Percentiles rank a stretch among this genome's conserved stretches.
phyloP scores from a whole-genome alignment of 2,329 filamentous ascomycete genomes.

The Cladorrhinum sp. region DNA sequence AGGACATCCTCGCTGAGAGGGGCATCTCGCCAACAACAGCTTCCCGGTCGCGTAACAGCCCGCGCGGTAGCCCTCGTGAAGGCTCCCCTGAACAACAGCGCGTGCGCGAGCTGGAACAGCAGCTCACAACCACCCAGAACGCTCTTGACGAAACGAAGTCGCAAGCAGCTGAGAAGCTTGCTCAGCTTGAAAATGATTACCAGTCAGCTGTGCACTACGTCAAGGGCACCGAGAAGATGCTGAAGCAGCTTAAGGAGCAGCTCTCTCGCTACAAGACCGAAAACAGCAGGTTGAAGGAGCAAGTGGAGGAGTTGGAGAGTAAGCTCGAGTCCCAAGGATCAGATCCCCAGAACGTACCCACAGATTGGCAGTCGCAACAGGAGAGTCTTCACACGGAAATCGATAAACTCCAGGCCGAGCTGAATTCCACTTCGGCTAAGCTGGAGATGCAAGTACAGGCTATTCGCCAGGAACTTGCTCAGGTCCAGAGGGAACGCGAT shows the following conservation, averaged over 20 bases:
- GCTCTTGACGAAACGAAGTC: slow-evolving; percentile 83
- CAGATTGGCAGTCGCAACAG: slow-evolving; percentile 74
- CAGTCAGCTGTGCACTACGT: slow-evolving; percentile 97
- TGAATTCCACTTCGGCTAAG: slow-evolving; percentile 61
- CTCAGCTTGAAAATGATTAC: slow-evolving; percentile 94
- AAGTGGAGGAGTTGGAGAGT: slow-evolving; percentile 68
- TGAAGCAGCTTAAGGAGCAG: slow-evolving; percentile 97
- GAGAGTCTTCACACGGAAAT: slow-evolving; percentile 65
- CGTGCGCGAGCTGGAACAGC: slow-evolving; percentile 81
- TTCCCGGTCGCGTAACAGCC: slow-evolving; percentile 61
- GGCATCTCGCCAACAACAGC: slow-evolving; percentile 76
- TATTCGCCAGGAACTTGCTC: slow-evolving; percentile 67
- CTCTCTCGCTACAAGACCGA: slow-evolving; percentile 87
- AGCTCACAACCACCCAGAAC: slow-evolving; percentile 72
- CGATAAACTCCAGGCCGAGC: slow-evolving; percentile 63
- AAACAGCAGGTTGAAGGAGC: slow-evolving; percentile 76
- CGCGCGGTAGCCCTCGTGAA: slow-evolving; percentile 68
- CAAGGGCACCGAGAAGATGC: slow-evolving; percentile 98
- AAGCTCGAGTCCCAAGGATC: slow-evolving; percentile 39
- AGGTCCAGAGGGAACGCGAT: slow-evolving; percentile 67
- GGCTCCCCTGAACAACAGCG: slow-evolving; percentile 78
- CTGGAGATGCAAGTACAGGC: slow-evolving; percentile 69
- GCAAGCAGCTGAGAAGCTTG: slow-evolving; percentile 82
- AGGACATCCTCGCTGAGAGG: slow-evolving; percentile 86
- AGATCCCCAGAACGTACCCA: slow-evolving; percentile 42